Evolutionary conservation across 2,329 filamentous ascomycete species (phyloP).

Genomic region (Colletotrichum eremochloae): DNA sequence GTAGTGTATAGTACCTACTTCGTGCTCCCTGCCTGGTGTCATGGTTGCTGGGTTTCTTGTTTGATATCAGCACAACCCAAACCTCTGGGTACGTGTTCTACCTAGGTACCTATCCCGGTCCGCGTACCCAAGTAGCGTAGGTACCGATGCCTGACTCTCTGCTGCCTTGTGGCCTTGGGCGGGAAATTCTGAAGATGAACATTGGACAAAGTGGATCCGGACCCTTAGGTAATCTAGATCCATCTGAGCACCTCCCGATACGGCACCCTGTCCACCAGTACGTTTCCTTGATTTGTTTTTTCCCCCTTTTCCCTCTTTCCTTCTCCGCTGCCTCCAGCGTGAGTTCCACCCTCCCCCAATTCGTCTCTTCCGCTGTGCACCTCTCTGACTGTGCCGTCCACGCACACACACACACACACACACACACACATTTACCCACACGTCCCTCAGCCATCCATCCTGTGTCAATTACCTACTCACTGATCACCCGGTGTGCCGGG

Average conservation of each 20-base stretch:
- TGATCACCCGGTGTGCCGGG: slow-evolving; percentile 5
- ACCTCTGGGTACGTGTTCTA: neutral
- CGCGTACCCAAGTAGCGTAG: neutral
- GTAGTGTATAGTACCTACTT: neutral
- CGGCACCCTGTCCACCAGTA: slow-evolving; percentile 16
- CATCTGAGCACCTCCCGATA: slow-evolving; percentile 20
- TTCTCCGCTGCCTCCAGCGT: neutral
- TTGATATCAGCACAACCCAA: neutral
- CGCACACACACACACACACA: neutral
- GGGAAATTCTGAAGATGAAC: slow-evolving; percentile 17
- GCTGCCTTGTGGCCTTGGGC: slow-evolving; percentile 22
- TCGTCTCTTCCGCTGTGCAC: neutral
- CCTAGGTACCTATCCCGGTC: neutral
- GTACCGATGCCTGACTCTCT: slow-evolving; percentile 8
- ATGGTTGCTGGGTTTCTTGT: neutral
- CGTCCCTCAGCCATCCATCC: slow-evolving; percentile 16
- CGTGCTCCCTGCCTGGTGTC: neutral
- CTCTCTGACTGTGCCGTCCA: slow-evolving; percentile 12
- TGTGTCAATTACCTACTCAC: neutral
- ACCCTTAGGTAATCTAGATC: slow-evolving; percentile 33
- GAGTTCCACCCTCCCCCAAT: neutral
- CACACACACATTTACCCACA: neutral
- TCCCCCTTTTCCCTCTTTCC: neutral
- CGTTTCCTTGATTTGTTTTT: slow-evolving; percentile 15
- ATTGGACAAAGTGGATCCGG: slow-evolving; percentile 13